Conservation (phyloP, 78 protist genomes). For the Polysphondylium violaceum region DNA sequence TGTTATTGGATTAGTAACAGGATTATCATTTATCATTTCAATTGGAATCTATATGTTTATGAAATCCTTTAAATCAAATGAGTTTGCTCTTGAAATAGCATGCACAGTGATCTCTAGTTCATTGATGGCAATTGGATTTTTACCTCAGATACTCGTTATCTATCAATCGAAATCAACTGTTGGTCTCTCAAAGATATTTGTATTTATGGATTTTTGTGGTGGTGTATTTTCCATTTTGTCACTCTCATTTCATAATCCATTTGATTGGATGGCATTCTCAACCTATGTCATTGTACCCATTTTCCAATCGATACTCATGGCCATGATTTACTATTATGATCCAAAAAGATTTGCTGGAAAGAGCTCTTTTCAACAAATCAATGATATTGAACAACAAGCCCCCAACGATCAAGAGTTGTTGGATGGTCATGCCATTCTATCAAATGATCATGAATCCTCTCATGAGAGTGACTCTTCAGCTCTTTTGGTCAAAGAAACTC, state of each 20-base stretch:
- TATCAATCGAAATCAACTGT: constrained; percentile 27
- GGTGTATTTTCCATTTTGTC: constrained; percentile 38
- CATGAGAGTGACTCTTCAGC: neutral
- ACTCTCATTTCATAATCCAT: constrained; percentile 31
- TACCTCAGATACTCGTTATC: constrained; percentile 37
- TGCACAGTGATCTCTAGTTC: neutral
- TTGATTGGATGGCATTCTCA: constrained; percentile 54
- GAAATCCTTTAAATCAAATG: neutral
- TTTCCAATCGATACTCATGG: constrained; percentile 10
- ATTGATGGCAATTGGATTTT: constrained; percentile 58
- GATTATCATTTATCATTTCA: neutral
- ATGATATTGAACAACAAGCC: neutral
- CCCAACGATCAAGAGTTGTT: neutral
- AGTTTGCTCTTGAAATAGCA: neutral
- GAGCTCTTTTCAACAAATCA: neutral
- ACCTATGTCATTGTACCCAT: constrained; percentile 50
- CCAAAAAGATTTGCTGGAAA: too few species aligned
- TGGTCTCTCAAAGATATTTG: constrained; percentile 49
- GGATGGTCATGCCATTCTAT: neutral
- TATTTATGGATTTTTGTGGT: constrained; percentile 44
- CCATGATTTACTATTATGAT: constrained; percentile 18
- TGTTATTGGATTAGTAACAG: neutral
- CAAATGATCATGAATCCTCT: neutral
- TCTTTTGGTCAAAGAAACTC: neutral
- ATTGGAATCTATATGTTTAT: neutral